Base-by-base conservation (phyloP, 192 early-diverging fungal genomes). In the Backusella morwellensis region DNA sequence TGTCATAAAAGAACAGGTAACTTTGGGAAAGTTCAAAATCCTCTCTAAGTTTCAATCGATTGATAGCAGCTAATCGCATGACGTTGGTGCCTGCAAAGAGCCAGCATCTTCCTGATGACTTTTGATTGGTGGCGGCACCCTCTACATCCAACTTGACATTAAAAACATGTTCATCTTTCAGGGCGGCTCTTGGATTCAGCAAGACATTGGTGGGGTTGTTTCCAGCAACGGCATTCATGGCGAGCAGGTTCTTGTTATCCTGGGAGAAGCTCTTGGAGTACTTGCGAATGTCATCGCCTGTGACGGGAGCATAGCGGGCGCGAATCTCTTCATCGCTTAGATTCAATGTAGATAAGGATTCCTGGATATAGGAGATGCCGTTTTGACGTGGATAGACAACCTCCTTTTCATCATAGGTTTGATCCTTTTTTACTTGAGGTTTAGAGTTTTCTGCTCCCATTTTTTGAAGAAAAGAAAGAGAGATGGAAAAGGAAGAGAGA, bases 1-100 rank as follows among this genome's bases (percentile, higher is more conserved):
- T 95, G 78, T 95, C 70, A 73, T 78, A 84, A 66, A 84, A 84
- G 73, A 84, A 95, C 50, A 95, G 77, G 40, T 90, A 95, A 9
- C 87, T 84, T 82, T 95, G 92, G 36, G 91, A 92, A 21, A 95
- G 87, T 80, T 95, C 92, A 80, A 95, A 91, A 72, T 92, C 91
- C 17, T 93, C 91, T 29, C 72, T 72, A 41, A 95, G 74, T 35
- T 93, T 93, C 80, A 91, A 91, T 40, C 77, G 82, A 34, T 72
- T 54, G 68, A 83, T 93, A 69, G 92, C 83, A 69, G 81, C 79
- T 52, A 90, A 76, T 17, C 93, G 87, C 78, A 95, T 84, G 23
- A 92, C 88, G 79, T 93, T 95, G 44, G 80, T 81, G 40, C 89
- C 93, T 17, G 93, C 93, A 86, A 95, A 95, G 56, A 95, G 81